Evolutionary conservation across 768 basidiomycete species (phyloP), one percentile per base, ranked within the genome.

Genomic region (Symmetrospora coprosmae): DNA sequence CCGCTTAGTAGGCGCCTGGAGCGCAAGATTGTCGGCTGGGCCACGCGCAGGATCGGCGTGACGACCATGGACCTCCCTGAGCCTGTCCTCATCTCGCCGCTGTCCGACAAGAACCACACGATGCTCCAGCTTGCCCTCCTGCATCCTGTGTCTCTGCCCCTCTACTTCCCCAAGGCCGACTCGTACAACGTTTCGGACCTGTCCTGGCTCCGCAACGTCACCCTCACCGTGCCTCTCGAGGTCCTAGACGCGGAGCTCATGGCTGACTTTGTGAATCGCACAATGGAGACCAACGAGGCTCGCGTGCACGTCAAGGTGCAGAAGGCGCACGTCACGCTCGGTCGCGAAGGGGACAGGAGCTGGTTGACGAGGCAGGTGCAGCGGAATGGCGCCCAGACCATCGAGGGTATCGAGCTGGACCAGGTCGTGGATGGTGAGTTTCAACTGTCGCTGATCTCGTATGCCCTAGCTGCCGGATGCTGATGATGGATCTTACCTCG

Each of bases 11-110:
- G 55, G 9, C 19, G 55, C 27, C 28, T 19, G 40, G 55, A 58
- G 25, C 5, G 55, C 16, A 38, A 21, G 16, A 39, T 58, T 17
- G 43, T 58, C 8, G 55, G 55, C n/a, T 58, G 55, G 55, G 43
- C 27, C 11, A 45, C 55, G 2, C 19, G 55, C 17, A 27, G 37
- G 9, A 46, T 41, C 7, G 55, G 55, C 14, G 28, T 28, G 37
- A 35, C 55, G 4, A 58, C 38, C 17, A 28, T 58, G n/a, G 55
- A 45, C 31, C 27, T 58, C 3, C 41, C 55, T 6, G 40, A 40
- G 40, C 55, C 55, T n/a, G 40, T 58, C 40, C 21, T 46, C 19
- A 17, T 58, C 25, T 33, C 40, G 9, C 39, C 40, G 9, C 55
- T 13, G 23, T 43, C 41, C n/a, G 33, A n/a, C 23, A 3, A 21